Percentiles rank a stretch among this genome's conserved stretches.
phyloP scores from a whole-genome alignment of 2,329 filamentous ascomycete genomes.

The Lizonia empirigonia region DNA sequence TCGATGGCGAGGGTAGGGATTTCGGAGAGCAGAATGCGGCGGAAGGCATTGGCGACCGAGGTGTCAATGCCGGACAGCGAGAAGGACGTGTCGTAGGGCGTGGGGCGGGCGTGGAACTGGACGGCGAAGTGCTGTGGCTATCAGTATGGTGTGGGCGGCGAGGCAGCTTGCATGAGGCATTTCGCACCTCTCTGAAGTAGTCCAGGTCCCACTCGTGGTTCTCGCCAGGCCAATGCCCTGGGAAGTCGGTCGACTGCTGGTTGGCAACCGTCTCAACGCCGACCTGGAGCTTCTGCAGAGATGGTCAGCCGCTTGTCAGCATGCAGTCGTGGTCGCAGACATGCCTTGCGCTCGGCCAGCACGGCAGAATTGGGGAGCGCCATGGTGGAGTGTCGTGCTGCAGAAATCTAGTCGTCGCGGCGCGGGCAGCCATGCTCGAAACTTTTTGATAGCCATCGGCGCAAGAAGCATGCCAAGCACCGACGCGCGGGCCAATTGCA shows the following conservation, averaged over 20 bases:
- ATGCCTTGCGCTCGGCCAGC: conserved; percentile 66
- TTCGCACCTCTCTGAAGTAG: conserved; percentile 66
- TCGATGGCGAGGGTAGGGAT: conserved; percentile 95
- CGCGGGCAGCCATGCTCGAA: conserved; percentile 21
- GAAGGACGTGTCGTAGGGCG: conserved; percentile 75
- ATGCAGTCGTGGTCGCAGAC: conserved; percentile 27
- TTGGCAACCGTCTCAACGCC: conserved; percentile 90
- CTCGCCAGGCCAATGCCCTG: conserved; percentile 87
- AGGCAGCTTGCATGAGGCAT: neutral
- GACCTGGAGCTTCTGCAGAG: conserved; percentile 76
- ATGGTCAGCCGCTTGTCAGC: conserved; percentile 12
- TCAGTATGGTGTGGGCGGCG: neutral
- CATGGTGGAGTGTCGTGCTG: conserved; percentile 46
- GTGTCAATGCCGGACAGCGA: conserved; percentile 92
- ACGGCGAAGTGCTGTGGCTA: conserved; percentile 67
- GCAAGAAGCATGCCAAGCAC: conserved; percentile 29
- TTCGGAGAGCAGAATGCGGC: conserved; percentile 92
- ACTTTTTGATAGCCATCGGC: conserved; percentile 14
- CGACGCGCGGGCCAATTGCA: conserved; percentile 34
- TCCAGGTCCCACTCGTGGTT: conserved; percentile 79
- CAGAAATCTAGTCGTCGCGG: conserved; percentile 10
- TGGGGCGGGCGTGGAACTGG: conserved; percentile 82
- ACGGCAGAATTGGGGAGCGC: conserved; percentile 56
- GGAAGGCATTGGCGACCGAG: conserved; percentile 94
- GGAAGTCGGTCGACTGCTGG: conserved; percentile 88